These are phyloP conservation scores for Vicia villosa DNA, from an alignment of 306 rosid genomes.

Conservation along the genomic window DNA sequence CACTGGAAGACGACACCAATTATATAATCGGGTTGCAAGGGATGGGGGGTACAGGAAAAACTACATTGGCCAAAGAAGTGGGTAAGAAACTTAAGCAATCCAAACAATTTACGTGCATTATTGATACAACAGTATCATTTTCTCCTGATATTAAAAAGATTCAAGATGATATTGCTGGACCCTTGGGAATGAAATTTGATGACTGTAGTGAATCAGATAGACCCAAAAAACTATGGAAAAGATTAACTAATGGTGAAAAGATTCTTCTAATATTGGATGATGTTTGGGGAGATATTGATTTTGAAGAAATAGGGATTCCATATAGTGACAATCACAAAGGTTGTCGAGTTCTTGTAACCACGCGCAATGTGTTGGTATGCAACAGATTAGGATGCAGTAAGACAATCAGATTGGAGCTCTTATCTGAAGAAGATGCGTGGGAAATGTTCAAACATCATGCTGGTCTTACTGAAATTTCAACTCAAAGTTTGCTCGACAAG, in stretches of 20 bases:
- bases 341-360: constrained; percentile 22
- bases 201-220: not conserved
- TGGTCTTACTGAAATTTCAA: not conserved
- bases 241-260: constrained; percentile 11
- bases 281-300: constrained; percentile 2
- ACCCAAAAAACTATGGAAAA: not conserved
- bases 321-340: not conserved
- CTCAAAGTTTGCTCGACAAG: not conserved
- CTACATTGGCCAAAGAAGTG: constrained; percentile 28
- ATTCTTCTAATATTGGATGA: constrained; percentile 37
- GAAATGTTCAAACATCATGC: constrained; percentile 4
- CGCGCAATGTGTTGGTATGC: not conserved
- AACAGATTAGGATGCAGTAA: not conserved
- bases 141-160: not conserved
- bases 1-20: not conserved
- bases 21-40: constrained; percentile 25
- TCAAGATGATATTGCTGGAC: constrained; percentile 25
- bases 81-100: not conserved
- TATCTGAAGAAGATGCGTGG: constrained; percentile 4
- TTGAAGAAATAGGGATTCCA: constrained; percentile 18
- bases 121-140: not conserved
- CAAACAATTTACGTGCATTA: not conserved
- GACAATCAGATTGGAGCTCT: not conserved
- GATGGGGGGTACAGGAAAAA: constrained; percentile 30
- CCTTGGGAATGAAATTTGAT: not conserved